A percentile compares a stretch with the other conserved stretches of the same genome.
phyloP scores from a whole-genome alignment of 2,329 filamentous ascomycete species.

The Boeremia lycopersici region DNA sequence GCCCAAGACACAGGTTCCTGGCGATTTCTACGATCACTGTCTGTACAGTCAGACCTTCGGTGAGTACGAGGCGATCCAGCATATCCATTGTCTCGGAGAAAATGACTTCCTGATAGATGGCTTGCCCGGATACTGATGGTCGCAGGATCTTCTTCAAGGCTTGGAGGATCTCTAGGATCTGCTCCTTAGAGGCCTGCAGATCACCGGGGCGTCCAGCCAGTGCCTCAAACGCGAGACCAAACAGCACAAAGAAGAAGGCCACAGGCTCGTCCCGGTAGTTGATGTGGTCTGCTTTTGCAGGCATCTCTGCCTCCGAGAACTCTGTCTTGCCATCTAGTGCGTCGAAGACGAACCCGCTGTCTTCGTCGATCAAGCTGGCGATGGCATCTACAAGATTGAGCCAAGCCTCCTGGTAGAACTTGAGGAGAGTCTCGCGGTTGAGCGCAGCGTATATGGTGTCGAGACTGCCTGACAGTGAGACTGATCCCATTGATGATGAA shows the following conservation, averaged over 20 bases:
- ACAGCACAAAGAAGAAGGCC: conserved; percentile 98
- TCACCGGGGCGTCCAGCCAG: conserved; percentile 80
- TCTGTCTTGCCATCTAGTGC: conserved; percentile 82
- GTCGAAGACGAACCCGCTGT: conserved; percentile 97
- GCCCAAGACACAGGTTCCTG: conserved; percentile 83
- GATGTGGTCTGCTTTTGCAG: conserved; percentile 73
- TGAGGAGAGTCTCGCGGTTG: conserved; percentile 89
- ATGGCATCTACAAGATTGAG: conserved; percentile 96
- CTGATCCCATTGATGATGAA: conserved; percentile 83
- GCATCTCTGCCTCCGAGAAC: conserved; percentile 42
- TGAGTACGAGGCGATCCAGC: conserved; percentile 88
- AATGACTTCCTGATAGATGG: conserved; percentile 93
- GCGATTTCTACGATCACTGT: conserved; percentile 93
- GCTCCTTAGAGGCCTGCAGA: conserved; percentile 72
- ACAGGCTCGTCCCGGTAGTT: conserved; percentile 98
- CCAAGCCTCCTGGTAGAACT: conserved; percentile 98
- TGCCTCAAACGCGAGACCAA: conserved; percentile 94
- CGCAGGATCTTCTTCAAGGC: conserved; percentile 94
- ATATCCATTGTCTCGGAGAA: conserved; percentile 98
- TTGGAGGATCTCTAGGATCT: conserved; percentile 85
- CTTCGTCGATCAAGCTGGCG: conserved; percentile 94
- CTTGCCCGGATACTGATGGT: conserved; percentile 92
- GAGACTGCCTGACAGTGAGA: conserved; percentile 80
- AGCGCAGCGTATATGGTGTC: conserved; percentile 94
- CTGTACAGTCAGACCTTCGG: conserved; percentile 87